A percentile compares a stretch with the other conserved stretches of the same genome.
phyloP scores from a whole-genome alignment of 1,139 yeast genomes.

The Geotrichum fermentans region DNA sequence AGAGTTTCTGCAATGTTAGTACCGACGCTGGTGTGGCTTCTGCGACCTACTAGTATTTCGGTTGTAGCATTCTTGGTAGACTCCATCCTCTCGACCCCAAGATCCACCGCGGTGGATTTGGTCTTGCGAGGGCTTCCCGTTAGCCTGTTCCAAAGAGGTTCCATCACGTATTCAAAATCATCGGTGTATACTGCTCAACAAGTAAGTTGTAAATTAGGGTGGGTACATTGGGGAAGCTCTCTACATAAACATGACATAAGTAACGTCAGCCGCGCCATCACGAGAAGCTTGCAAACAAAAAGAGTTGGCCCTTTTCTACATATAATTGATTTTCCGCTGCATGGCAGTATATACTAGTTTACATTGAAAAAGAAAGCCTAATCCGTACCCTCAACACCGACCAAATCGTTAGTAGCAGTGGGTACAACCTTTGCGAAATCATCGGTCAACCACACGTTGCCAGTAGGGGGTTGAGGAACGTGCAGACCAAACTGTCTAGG shows the following conservation, averaged over 20 bases:
- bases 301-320: too few relatives aligned
- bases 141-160: constrained; percentile 24
- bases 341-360: too few relatives aligned
- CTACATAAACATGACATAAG: too few relatives aligned
- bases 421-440: constrained; percentile 20
- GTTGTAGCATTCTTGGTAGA: constrained; percentile 24
- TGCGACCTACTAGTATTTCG: constrained; percentile 18
- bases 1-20: constrained; percentile 6
- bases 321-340: too few relatives aligned
- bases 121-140: constrained; percentile 15
- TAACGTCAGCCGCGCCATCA: too few relatives aligned
- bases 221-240: too few relatives aligned
- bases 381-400: constrained; percentile 17
- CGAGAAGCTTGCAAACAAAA: too few relatives aligned
- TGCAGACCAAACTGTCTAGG: constrained; percentile 74
- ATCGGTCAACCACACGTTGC: constrained; percentile 47
- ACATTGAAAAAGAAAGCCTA: not conserved
- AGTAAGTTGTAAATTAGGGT: too few relatives aligned
- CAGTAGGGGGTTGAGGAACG: constrained; percentile 54
- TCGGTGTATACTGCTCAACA: too few relatives aligned
- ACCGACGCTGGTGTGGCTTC: not conserved
- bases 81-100: constrained; percentile 18
- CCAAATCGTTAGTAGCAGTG: constrained; percentile 8
- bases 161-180: too few relatives aligned
- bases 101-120: constrained; percentile 5